phyloP scores from a whole-genome alignment of 305 asterid species.

The Solanum chacoense region DNA sequence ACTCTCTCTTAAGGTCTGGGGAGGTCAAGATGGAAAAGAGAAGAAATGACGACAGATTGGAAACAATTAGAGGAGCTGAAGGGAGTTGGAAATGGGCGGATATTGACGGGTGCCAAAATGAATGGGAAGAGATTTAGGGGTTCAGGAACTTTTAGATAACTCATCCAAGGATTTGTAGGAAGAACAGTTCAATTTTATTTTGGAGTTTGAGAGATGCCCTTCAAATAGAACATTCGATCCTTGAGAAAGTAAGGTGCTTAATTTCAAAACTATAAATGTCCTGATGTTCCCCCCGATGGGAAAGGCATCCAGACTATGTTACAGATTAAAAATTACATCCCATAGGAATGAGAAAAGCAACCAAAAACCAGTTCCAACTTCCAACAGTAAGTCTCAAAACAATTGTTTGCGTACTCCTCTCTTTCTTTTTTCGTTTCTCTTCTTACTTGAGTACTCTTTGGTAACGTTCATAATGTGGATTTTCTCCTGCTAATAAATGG shows the following conservation, averaged over 20 bases:
- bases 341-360: neutral
- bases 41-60: neutral
- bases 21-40: neutral
- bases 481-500: neutral
- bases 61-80: neutral
- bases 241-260: neutral
- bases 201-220: neutral
- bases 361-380: neutral
- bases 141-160: neutral
- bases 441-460: neutral
- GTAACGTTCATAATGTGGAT: neutral
- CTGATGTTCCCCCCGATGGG: neutral
- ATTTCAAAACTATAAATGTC: neutral
- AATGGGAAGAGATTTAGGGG: neutral
- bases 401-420: neutral
- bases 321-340: neutral
- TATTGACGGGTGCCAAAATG: neutral
- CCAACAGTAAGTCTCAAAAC: neutral
- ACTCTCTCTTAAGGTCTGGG: neutral
- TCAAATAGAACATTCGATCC: neutral
- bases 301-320: neutral
- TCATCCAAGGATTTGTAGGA: neutral
- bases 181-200: neutral
- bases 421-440: neutral
- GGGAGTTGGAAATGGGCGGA: neutral